These are phyloP conservation scores for Ustilago sp. DNA, from an alignment of 1,284 basidiomycete genomes.

Conservation along the genomic window DNA sequence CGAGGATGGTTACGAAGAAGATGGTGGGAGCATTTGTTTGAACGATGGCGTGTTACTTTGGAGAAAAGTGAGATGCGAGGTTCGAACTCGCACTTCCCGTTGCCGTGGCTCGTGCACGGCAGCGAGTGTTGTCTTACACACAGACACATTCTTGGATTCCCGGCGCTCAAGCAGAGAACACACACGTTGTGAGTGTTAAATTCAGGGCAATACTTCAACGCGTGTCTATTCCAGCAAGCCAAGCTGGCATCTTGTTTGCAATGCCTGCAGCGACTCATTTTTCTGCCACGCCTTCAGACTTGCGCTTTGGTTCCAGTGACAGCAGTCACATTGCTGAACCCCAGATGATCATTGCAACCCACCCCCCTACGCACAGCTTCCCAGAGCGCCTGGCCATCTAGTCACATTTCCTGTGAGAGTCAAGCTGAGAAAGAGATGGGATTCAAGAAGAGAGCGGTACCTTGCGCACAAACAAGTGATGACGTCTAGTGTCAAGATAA, in stretches of 20 bases:
- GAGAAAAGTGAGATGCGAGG: constrained; percentile 6
- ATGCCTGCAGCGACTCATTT: neutral
- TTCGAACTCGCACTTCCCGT: constrained; percentile 3
- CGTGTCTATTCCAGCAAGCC: constrained; percentile 1
- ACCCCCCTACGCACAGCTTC: neutral
- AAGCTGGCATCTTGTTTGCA: constrained; percentile 3
- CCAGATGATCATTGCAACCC: neutral
- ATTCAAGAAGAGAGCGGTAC: constrained; percentile 34
- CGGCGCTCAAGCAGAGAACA: neutral
- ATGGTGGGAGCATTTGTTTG: neutral
- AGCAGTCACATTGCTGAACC: neutral
- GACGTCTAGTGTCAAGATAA: constrained; percentile 28
- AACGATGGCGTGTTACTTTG: constrained; percentile 20
- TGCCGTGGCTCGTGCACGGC: constrained; percentile 13
- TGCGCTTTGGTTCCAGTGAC: neutral
- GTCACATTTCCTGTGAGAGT: neutral
- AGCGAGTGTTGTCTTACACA: neutral
- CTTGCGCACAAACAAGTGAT: constrained; percentile 33
- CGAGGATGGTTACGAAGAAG: neutral
- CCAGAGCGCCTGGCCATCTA: neutral
- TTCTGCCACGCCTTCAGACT: neutral
- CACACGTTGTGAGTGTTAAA: neutral
- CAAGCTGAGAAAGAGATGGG: constrained; percentile 26
- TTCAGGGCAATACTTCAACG: neutral
- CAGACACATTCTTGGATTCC: no score